Evolutionary conservation across 148 eudicot species (phyloP).

Genomic region (Vaccinium darrowii): DNA sequence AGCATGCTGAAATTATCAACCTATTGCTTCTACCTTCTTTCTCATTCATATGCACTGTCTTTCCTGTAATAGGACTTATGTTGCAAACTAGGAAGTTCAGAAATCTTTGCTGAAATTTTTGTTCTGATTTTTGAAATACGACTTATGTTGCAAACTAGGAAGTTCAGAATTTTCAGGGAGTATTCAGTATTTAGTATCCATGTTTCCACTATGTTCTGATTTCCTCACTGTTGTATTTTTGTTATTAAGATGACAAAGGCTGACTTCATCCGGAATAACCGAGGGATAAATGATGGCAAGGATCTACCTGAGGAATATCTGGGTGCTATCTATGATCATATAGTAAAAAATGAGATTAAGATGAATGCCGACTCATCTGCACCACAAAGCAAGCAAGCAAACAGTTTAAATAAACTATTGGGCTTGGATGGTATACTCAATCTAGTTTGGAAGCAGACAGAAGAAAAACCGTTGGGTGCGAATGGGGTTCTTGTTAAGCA

Average conservation of each 20-base stretch:
- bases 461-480: slow-evolving; percentile 91
- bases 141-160: background rate
- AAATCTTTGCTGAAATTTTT: background rate
- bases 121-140: background rate
- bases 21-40: background rate
- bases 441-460: slow-evolving; percentile 91
- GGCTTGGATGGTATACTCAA: slow-evolving; percentile 97
- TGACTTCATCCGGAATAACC: slow-evolving; percentile 93
- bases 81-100: background rate
- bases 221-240: slow-evolving; percentile 14
- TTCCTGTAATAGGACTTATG: background rate
- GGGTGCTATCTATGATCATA: slow-evolving; percentile 85
- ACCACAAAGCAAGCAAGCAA: slow-evolving; percentile 87
- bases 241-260: slow-evolving; percentile 80
- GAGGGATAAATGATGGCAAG: slow-evolving; percentile 95
- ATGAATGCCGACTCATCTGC: slow-evolving; percentile 85
- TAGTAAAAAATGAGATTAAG: slow-evolving; percentile 93
- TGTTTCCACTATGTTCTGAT: slow-evolving; percentile 22
- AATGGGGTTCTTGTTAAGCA: slow-evolving; percentile 87
- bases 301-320: slow-evolving; percentile 92
- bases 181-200: background rate
- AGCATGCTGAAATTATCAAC: slow-evolving; percentile 19
- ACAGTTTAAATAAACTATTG: slow-evolving; percentile 75
- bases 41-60: slow-evolving; percentile 1
- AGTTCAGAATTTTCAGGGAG: slow-evolving; percentile 4